phyloP scores from a whole-genome alignment of 2,329 filamentous ascomycete genomes.

The Nemania sp. region DNA sequence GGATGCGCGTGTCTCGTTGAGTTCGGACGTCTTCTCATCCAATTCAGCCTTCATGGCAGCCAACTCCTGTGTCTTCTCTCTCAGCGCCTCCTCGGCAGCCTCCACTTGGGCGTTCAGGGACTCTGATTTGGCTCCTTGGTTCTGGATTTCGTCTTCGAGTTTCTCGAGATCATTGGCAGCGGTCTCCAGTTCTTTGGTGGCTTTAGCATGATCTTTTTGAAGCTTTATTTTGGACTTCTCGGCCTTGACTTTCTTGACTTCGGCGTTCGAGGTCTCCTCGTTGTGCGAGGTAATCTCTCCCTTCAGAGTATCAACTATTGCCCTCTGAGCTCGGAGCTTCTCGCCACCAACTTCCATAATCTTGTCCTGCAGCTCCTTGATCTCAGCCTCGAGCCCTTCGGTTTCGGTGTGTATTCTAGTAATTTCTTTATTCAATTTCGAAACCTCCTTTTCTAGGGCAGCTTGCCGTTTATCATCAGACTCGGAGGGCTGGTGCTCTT shows the following conservation, averaged over 20 bases:
- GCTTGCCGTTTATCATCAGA: slow-evolving; percentile 75
- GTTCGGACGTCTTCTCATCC: slow-evolving; percentile 80
- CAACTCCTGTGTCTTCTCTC: slow-evolving; percentile 79
- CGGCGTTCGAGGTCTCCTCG: slow-evolving; percentile 82
- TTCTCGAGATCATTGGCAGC: slow-evolving; percentile 74
- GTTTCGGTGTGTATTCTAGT: slow-evolving; percentile 81
- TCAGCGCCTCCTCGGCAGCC: slow-evolving; percentile 77
- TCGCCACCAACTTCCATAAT: slow-evolving; percentile 99
- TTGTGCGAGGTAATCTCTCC: slow-evolving; percentile 79
- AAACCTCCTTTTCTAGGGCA: slow-evolving; percentile 76
- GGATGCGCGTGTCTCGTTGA: slow-evolving; percentile 84
- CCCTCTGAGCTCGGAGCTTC: slow-evolving; percentile 84
- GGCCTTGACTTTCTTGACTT: slow-evolving; percentile 87
- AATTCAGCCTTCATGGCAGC: slow-evolving; percentile 79
- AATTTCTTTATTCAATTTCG: slow-evolving; percentile 74
- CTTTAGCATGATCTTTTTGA: slow-evolving; percentile 78
- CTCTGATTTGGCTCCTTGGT: slow-evolving; percentile 75
- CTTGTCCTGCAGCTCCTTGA: slow-evolving; percentile 89
- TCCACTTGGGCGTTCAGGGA: slow-evolving; percentile 74
- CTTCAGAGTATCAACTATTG: slow-evolving; percentile 86
- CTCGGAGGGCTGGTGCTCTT: slow-evolving; percentile 79
- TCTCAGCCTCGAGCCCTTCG: slow-evolving; percentile 88
- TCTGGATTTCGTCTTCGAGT: slow-evolving; percentile 76
- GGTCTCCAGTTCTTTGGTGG: slow-evolving; percentile 75
- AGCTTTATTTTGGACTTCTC: slow-evolving; percentile 91